Evolutionary conservation across 805 yeast genomes (phyloP), one percentile per base, ranked within the genome.

Genomic region (Wickerhamiella australiensis): DNA sequence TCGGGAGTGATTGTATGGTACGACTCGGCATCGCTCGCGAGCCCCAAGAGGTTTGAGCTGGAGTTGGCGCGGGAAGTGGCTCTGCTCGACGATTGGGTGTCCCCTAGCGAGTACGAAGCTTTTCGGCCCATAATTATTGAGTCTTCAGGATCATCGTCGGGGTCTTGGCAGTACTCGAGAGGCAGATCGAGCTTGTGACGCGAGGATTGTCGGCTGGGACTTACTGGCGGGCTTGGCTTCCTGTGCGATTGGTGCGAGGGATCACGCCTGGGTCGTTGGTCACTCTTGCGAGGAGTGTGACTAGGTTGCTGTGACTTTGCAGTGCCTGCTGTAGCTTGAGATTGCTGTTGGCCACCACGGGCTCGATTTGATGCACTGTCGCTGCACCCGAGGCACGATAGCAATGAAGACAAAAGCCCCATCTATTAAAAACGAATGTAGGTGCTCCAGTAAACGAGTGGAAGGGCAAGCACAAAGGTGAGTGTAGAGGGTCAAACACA

Each of bases 61-160:
- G 47, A 36, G 48, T 26, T 22, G n/a, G 44, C 42, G 18, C 37
- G 46, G 8, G 42, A 29, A 12, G 38, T 41, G 17, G 43, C 38
- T 17, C 35, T 17, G 22, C 25, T 21, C 3, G 38, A 37, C n/a
- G 41, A 29, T 22, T 25, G 46, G 26, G 42, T 45, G n/a, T 35
- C 42, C 23, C 42, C 46, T 8, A 52, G 42, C 18, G 50, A 40
- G 41, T 46, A 52, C 15, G 52, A 45, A 21, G 54, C 48, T 18
- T 46, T 46, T 33, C 54, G 52, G 35, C 54, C 54, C 25, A 46
- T 27, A 18, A 52, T 49, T 13, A 42, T 44, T 17, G 46, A 31
- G 37, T 33, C 44, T 18, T 43, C 47, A 18, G 47, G 44, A 23
- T 45, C 41, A 11, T 25, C 37, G 4, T 33, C 33, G 1, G 49